These are phyloP conservation scores for Monosporascus cannonballus DNA, from an alignment of 2,329 filamentous ascomycete species.

Conservation along the genomic window DNA sequence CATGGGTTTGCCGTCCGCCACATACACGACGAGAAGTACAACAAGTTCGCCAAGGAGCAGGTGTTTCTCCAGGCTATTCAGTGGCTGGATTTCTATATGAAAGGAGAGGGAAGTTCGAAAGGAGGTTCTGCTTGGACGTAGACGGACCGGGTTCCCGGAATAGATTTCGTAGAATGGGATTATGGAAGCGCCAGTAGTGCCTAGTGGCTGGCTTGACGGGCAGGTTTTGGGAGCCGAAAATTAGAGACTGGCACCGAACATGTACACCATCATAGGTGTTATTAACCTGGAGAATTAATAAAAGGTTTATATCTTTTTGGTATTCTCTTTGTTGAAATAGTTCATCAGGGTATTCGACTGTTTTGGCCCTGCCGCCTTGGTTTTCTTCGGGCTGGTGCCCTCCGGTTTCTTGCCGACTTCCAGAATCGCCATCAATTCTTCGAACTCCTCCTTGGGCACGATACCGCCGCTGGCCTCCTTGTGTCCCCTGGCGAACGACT, in stretches of 20 bases:
- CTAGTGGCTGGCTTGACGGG: no score
- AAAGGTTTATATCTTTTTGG: background rate
- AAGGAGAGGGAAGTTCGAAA: background rate
- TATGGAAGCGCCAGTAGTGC: no score
- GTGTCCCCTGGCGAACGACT: slow-evolving; percentile 60
- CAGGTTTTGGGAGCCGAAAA: no score
- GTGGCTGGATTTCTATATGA: slow-evolving; percentile 1
- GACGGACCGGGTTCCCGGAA: no score
- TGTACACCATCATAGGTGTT: no score
- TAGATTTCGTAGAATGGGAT: no score
- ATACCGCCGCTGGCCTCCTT: slow-evolving; percentile 64
- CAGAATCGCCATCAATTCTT: slow-evolving; percentile 55
- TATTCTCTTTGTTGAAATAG: slow-evolving; percentile 42
- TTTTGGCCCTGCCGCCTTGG: slow-evolving; percentile 22
- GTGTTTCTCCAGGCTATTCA: slow-evolving; percentile 7
- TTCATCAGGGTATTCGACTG: slow-evolving; percentile 50
- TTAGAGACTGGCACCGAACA: no score
- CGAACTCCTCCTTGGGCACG: slow-evolving; percentile 54
- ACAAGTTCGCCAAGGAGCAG: slow-evolving; percentile 4
- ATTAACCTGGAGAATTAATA: no score
- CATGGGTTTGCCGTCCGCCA: background rate
- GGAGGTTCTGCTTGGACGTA: no score
- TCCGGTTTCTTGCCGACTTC: slow-evolving; percentile 49
- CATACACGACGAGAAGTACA: background rate
- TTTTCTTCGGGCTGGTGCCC: slow-evolving; percentile 25